Evolutionary conservation across 2,329 filamentous ascomycete species (phyloP), one percentile per base, ranked within the genome.

Genomic region (Stachybotrys elegans): DNA sequence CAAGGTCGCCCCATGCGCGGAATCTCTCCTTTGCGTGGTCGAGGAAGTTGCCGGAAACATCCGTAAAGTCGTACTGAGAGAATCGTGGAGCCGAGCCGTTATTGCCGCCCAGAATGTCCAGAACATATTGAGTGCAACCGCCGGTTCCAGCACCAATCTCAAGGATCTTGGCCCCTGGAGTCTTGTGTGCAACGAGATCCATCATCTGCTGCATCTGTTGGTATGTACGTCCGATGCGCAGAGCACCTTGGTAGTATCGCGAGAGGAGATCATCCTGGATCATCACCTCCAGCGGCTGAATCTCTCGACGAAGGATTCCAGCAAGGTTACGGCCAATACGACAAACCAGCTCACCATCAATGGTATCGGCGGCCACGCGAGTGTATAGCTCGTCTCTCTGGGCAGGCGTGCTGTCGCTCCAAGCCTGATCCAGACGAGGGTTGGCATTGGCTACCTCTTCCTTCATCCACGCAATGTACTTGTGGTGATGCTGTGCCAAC

Each of bases 241-340:
- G n/a, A n/a, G n/a, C n/a, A n/a, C n/a, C n/a, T n/a, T n/a, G n/a
- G n/a, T n/a, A n/a, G n/a, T n/a, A n/a, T n/a, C n/a, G n/a, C n/a
- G n/a, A n/a, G n/a, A 69, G 60, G 4, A 65, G 51, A 21, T 58
- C 55, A 2, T 58, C 53, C 29, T 60, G 56, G 42, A 66, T 63
- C 35, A 67, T 57, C 11, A 68, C 49, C 17, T 60, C 52, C 0
- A 67, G 50, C 1, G 65, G 61, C 40, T 67, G 59, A 7, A 57
- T 14, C 14, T 29, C 9, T 14, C 25, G 9, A 29, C 25, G 25
- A 29, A 29, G 9, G 14, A 29, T 29, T 8, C 25, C 25, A 29
- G 25, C 25, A 29, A 29, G 25, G 9, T 29, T 8, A 8, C 14
- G 25, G 9, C 25, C 25, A 29, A 29, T 14, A 29, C 14, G 8